Percentiles rank a stretch among this genome's conserved stretches.
Conservation (phyloP, 108 stramenopile species). For the Cyclotella baltica region DNA sequence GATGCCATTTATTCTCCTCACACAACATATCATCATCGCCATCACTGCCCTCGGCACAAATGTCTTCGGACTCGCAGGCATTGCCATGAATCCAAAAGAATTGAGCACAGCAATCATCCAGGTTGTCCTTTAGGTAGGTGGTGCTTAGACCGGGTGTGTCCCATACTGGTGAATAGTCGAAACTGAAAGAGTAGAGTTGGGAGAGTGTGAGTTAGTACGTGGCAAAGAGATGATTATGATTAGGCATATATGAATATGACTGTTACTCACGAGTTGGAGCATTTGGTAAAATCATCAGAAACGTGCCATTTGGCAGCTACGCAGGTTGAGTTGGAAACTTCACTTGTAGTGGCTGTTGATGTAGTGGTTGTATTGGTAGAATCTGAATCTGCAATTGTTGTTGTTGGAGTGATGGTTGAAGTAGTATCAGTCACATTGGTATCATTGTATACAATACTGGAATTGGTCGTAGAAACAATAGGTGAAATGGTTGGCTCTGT, state of each 20-base stretch:
- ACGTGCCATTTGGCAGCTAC: not conserved
- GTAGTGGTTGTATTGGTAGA: not conserved
- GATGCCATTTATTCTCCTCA: not conserved
- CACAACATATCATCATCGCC: not conserved
- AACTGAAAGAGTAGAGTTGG: too few species aligned
- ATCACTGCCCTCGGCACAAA: not conserved
- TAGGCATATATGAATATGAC: not conserved
- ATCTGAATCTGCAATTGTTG: too few species aligned
- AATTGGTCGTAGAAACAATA: too few species aligned
- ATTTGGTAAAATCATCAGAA: not conserved
- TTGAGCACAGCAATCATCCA: not conserved
- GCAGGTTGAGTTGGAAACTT: not conserved
- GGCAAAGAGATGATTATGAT: not conserved
- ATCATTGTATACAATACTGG: too few species aligned
- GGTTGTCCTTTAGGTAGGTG: not conserved
- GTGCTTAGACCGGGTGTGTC: not conserved
- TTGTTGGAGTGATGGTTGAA: too few species aligned
- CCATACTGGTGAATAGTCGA: not conserved
- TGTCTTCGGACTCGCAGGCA: not conserved
- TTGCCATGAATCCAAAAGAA: not conserved
- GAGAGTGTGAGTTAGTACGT: not conserved
- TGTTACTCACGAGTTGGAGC: not conserved
- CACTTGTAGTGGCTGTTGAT: not conserved
- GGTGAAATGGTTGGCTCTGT: too few species aligned
- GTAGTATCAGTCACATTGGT: too few species aligned